A percentile compares a stretch with the other conserved stretches of the same genome.
Conservation (phyloP, 495 filamentous ascomycete genomes). For the Penicillium manginii region DNA sequence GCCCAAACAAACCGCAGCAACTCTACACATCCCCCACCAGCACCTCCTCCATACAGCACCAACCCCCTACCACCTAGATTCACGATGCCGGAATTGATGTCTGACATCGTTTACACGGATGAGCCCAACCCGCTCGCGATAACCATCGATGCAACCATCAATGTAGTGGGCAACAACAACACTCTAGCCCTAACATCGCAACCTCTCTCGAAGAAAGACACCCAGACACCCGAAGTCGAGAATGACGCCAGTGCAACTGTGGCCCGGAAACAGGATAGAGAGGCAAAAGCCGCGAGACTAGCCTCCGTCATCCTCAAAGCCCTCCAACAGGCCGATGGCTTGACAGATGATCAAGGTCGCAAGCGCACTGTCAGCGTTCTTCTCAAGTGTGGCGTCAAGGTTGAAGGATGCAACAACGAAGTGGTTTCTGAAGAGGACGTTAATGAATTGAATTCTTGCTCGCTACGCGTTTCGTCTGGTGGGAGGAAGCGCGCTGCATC, state of each 20-base stretch:
- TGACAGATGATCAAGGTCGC: slow-evolving; percentile 13
- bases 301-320: slow-evolving; percentile 17
- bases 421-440: not conserved
- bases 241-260: not conserved
- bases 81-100: slow-evolving; percentile 12
- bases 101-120: slow-evolving; percentile 8
- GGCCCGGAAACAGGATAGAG: not conserved
- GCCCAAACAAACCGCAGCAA: slow-evolving; percentile 15
- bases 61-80: slow-evolving; percentile 7
- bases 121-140: slow-evolving; percentile 28
- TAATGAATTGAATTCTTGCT: not conserved
- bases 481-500: slow-evolving; percentile 2
- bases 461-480: not conserved
- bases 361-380: not conserved
- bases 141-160: slow-evolving; percentile 42
- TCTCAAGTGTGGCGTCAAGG: not conserved
- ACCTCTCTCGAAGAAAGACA: slow-evolving; percentile 4
- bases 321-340: slow-evolving; percentile 11
- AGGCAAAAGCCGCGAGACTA: not conserved
- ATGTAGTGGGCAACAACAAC: slow-evolving; percentile 38
- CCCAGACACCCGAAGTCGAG: not conserved
- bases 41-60: slow-evolving; percentile 22
- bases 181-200: slow-evolving; percentile 31
- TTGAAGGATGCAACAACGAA: slow-evolving; percentile 1
- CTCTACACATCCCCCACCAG: slow-evolving; percentile 10